Evolutionary conservation across 148 eudicot genomes (phyloP).

Genomic region (Vaccinium vitisidaea): DNA sequence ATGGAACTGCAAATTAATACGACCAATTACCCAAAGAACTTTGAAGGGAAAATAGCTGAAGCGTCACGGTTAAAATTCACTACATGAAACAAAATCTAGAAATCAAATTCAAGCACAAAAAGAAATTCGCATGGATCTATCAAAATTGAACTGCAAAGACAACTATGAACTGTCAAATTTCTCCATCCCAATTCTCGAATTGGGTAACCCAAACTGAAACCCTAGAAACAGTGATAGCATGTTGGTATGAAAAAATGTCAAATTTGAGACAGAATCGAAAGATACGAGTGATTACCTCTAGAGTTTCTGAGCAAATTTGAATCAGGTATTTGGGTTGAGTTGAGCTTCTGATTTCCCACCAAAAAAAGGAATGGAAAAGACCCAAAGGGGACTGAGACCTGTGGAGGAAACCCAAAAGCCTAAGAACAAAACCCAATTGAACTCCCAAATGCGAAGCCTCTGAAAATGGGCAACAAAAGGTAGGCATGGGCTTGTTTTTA

Average conservation of each 20-base stretch:
- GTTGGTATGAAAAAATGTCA: background rate
- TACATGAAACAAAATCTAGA: background rate
- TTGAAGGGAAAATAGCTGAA: background rate
- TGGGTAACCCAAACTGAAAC: slow-evolving; percentile 20
- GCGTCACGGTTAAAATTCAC: background rate
- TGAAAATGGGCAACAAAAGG: background rate
- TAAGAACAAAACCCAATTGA: slow-evolving; percentile 4
- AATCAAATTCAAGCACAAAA: background rate
- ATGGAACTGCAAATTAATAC: background rate
- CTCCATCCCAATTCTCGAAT: background rate
- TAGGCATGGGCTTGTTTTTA: background rate
- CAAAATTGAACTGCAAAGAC: background rate
- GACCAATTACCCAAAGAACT: background rate
- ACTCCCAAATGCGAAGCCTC: slow-evolving; percentile 11
- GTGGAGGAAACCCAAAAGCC: slow-evolving; percentile 31
- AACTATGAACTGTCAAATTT: background rate
- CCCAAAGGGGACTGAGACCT: slow-evolving; percentile 15
- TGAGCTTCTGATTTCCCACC: slow-evolving; percentile 30
- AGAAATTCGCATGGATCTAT: slow-evolving; percentile 12
- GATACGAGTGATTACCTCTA: slow-evolving; percentile 12
- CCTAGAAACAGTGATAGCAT: slow-evolving; percentile 27
- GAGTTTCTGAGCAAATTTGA: slow-evolving; percentile 13
- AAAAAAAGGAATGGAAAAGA: slow-evolving; percentile 21
- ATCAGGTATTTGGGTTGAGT: background rate
- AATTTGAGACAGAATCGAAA: background rate